A percentile compares a stretch with the other conserved stretches of the same genome.
Conservation (phyloP, 2,329 filamentous ascomycete species). For the Neoscytalidium dimidiatum region DNA sequence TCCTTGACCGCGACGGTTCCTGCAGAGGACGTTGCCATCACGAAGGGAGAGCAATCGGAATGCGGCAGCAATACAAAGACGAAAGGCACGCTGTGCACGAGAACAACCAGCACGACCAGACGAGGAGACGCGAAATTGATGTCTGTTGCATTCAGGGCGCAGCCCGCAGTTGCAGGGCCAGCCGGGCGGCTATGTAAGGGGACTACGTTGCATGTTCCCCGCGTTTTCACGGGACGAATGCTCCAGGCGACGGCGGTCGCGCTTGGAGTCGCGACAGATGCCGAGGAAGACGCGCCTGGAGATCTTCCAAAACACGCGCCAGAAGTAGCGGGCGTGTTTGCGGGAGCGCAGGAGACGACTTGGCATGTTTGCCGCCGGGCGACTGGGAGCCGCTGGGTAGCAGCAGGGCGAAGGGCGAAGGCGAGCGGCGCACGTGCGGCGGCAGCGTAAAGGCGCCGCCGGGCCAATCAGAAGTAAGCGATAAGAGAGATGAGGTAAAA, state of each 20-base stretch:
- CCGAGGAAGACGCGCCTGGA: background rate
- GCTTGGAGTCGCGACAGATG: background rate
- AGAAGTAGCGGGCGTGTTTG: constrained; percentile 6
- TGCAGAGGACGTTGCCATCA: background rate
- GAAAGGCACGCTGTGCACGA: background rate
- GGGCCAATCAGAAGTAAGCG: background rate
- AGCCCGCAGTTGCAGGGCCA: background rate
- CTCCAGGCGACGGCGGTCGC: background rate
- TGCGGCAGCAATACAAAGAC: background rate
- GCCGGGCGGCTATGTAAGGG: constrained; percentile 11
- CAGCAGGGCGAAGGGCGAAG: background rate
- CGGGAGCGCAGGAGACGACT: background rate
- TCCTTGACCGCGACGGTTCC: background rate
- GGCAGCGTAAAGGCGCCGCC: background rate
- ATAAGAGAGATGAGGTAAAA: constrained; percentile 16
- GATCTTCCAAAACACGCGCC: background rate
- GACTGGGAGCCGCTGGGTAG: background rate
- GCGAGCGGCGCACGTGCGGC: background rate
- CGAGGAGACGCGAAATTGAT: background rate
- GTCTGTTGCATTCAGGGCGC: background rate
- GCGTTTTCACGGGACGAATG: constrained; percentile 12
- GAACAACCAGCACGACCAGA: background rate
- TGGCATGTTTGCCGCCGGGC: constrained; percentile 10
- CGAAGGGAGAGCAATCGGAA: background rate
- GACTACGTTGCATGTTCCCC: constrained; percentile 3